Evolutionary conservation across 2,329 filamentous ascomycete species (phyloP), one percentile per base, ranked within the genome.

Genomic region (Claviceps pusilla): DNA sequence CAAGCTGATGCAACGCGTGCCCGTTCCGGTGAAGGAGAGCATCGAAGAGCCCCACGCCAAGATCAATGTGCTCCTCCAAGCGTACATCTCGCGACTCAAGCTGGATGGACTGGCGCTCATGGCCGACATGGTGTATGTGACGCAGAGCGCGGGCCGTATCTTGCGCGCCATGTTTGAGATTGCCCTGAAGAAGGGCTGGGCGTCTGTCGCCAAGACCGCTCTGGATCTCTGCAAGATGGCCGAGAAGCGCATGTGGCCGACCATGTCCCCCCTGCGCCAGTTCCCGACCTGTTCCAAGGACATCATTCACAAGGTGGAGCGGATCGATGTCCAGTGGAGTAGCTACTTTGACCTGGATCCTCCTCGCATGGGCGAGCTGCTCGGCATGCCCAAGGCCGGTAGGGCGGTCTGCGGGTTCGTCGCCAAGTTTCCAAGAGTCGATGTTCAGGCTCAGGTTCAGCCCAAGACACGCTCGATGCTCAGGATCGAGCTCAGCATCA

Each of bases 201-300:
- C 93, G 0, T 85, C 83, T 16, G 93, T 97, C 3, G 88, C 93
- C 9, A 95, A 93, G 72, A 89, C 86, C 58, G 90, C 93, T 0
- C 75, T 98, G 46, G 88, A 95, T 62, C 78, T 98, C 53, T 98
- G 94, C 73, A 98, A 98, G 73, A 97, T 95, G 89, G 93, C 91
- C 0, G 93, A 98, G 74, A 95, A 95, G 76, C 81, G 94, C 51
- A 98, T 98, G 94, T 98, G 93, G 93, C 90, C 91, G 14, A 97
- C 91, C 6, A 98, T 97, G 93, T 88, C 89, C 42, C 93, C 94
- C 11, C 76, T 98, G 37, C 82, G 93, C 53, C 93, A 98, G 64
- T 98, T 98, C 65, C 80, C 86, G 3, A 73, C 75, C 43, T 95
- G 89, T 64, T 83, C 90, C 3, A 76, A 82, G 45, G 91, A 97